Evolutionary conservation across 2,329 filamentous ascomycete species (phyloP).

Genomic region (Trichoderma hamatum): DNA sequence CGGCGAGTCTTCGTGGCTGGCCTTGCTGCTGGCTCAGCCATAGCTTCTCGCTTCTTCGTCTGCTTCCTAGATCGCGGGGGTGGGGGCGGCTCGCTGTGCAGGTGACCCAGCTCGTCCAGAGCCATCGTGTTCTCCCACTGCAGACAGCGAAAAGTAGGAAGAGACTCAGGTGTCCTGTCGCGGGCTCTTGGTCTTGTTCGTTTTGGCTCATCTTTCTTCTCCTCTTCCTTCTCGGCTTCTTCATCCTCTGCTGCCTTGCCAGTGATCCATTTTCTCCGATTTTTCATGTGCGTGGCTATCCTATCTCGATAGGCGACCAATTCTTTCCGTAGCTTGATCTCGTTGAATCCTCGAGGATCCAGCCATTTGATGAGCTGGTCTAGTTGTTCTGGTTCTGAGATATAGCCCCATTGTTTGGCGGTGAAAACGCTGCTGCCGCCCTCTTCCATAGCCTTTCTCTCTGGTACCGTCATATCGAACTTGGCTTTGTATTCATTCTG

Average conservation of each 20-base stretch:
- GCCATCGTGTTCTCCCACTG: constrained; percentile 61
- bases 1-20: constrained; percentile 39
- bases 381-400: constrained; percentile 76
- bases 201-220: constrained; percentile 37
- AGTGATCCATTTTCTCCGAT: constrained; percentile 69
- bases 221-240: constrained; percentile 44
- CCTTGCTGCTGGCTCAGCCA: constrained; percentile 35
- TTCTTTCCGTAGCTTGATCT: constrained; percentile 86
- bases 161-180: constrained; percentile 51
- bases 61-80: constrained; percentile 55
- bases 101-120: constrained; percentile 58
- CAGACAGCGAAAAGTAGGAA: constrained; percentile 52
- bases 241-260: constrained; percentile 46
- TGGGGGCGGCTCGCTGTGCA: constrained; percentile 59
- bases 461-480: constrained; percentile 80
- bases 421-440: constrained; percentile 75
- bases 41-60: constrained; percentile 54
- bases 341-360: constrained; percentile 82
- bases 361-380: constrained; percentile 85
- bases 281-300: constrained; percentile 79
- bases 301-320: constrained; percentile 73
- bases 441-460: constrained; percentile 86
- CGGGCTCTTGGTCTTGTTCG: constrained; percentile 51
- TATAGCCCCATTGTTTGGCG: constrained; percentile 88
- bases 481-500: constrained; percentile 75